Evolutionary conservation across 176 grass and related monocot genomes (phyloP).

Genomic region (bread wheat (Triticum aestivum)): DNA sequence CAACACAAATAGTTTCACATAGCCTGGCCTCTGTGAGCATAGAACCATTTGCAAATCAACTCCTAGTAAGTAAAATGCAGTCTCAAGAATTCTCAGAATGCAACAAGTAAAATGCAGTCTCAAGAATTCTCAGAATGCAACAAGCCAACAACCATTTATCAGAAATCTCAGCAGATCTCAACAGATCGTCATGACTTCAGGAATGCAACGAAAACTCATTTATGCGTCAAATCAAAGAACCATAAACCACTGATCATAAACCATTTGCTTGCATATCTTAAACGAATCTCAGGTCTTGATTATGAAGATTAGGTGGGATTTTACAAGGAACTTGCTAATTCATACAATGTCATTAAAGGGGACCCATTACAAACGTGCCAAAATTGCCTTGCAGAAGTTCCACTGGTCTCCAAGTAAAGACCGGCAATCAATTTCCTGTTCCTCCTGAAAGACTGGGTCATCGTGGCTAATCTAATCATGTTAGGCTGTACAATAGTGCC

Average conservation of each 20-base stretch:
- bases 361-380: constrained; percentile 18
- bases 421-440: not conserved
- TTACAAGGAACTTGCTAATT: constrained; percentile 11
- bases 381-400: constrained; percentile 20
- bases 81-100: too few species aligned
- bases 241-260: not conserved
- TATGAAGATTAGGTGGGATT: not conserved
- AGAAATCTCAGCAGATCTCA: not conserved
- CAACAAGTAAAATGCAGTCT: too few species aligned
- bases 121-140: too few species aligned
- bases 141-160: too few species aligned
- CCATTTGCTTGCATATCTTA: not conserved
- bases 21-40: not conserved
- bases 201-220: not conserved
- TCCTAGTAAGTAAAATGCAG: not conserved
- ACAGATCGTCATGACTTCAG: not conserved
- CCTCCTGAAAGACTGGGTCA: constrained; percentile 21
- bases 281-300: not conserved
- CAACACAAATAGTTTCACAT: not conserved
- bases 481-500: constrained; percentile 40
- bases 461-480: constrained; percentile 23
- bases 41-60: not conserved
- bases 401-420: not conserved
- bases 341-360: not conserved
- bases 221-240: not conserved